Percentiles rank a stretch among this genome's conserved stretches.
Evolutionary conservation across 257 asterid species (phyloP).

Genomic region (Jacaranda copaia): DNA sequence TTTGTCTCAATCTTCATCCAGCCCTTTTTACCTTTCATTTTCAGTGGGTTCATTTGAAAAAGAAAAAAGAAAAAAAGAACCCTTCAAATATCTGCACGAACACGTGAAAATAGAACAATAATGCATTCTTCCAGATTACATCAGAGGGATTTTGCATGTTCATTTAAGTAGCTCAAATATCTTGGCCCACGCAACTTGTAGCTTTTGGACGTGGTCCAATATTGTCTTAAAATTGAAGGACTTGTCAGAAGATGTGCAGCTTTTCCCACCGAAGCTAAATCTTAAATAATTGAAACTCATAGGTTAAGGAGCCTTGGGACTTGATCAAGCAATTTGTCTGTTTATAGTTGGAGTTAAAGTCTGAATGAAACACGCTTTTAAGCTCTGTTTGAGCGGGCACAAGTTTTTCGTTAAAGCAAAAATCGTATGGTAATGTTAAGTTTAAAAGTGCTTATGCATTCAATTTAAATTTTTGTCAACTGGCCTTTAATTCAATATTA

Average conservation of each 20-base stretch:
- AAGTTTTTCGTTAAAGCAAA: no score
- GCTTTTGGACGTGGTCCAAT: neutral
- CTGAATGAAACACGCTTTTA: no score
- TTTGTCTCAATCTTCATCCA: neutral
- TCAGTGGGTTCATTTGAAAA: neutral
- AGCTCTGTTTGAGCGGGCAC: no score
- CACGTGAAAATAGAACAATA: neutral
- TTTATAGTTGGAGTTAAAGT: neutral
- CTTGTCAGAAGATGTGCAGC: neutral
- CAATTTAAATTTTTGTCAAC: no score
- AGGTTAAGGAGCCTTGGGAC: neutral
- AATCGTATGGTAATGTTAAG: no score
- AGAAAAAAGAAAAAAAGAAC: neutral
- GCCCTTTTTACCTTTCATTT: conserved; percentile 10
- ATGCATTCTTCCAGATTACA: no score
- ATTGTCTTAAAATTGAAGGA: neutral
- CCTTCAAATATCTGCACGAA: conserved; percentile 10
- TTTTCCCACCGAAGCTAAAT: neutral
- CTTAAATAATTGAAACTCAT: neutral
- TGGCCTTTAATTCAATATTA: no score
- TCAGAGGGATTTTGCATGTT: neutral
- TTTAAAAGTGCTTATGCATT: no score
- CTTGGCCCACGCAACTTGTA: neutral
- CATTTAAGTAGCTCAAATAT: neutral
- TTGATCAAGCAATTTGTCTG: no score